Conservation (phyloP, 129 eudicot genomes). For the Sambucus nigra region DNA sequence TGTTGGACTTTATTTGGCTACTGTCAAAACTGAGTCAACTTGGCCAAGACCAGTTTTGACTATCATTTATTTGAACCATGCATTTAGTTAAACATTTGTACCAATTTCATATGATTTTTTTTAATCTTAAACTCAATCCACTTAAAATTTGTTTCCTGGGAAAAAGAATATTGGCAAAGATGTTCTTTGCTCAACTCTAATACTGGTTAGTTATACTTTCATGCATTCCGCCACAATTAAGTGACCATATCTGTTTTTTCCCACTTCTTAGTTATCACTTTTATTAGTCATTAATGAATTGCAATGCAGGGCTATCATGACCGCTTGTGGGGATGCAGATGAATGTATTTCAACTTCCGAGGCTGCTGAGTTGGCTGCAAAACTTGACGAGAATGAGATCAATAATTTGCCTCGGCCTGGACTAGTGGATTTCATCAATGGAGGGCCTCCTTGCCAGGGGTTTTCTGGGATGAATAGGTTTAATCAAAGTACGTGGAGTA, state of each 20-base stretch:
- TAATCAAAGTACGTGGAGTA: constrained; percentile 60
- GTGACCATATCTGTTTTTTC: too few species aligned
- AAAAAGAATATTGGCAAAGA: not conserved
- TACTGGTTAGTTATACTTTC: not conserved
- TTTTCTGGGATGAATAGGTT: constrained; percentile 71
- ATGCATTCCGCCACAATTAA: not conserved
- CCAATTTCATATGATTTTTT: not conserved
- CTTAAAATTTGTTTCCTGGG: not conserved
- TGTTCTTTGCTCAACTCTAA: not conserved
- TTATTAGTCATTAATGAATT: not conserved
- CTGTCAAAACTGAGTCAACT: too few species aligned
- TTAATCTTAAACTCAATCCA: not conserved
- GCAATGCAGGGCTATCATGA: constrained; percentile 50
- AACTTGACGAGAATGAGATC: constrained; percentile 5
- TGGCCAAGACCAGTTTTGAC: too few species aligned
- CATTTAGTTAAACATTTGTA: too few species aligned
- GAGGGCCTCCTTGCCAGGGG: constrained; percentile 52
- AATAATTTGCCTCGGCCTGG: constrained; percentile 29
- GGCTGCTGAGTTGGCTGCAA: constrained; percentile 17
- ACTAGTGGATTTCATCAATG: constrained; percentile 31
- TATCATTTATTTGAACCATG: too few species aligned
- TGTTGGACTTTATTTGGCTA: too few species aligned
- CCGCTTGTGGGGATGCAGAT: constrained; percentile 37
- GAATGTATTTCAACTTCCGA: constrained; percentile 18
- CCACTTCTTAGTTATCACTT: not conserved